These are phyloP conservation scores for Geosmithia flava DNA, from an alignment of 2,329 filamentous ascomycete genomes.

Conservation along the genomic window DNA sequence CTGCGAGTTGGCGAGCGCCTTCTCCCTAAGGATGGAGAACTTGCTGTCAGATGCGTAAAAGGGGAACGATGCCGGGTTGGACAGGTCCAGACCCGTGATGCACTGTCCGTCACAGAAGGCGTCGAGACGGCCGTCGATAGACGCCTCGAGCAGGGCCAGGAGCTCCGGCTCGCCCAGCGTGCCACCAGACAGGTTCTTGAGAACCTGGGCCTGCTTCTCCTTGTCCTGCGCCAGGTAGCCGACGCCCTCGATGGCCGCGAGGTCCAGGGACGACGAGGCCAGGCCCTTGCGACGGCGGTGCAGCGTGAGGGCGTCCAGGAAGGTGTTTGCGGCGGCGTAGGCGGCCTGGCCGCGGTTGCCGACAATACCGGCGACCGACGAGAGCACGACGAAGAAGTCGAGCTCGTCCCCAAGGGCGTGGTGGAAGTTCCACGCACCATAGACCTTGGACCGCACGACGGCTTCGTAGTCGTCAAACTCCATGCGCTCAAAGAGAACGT, in stretches of 20 bases:
- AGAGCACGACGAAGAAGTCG: slow-evolving; percentile 30
- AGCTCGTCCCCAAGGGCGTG: slow-evolving; percentile 11
- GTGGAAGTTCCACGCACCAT: slow-evolving; percentile 27
- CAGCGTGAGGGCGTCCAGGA: slow-evolving; percentile 19
- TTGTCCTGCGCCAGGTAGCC: slow-evolving; percentile 37
- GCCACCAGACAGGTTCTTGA: slow-evolving; percentile 32
- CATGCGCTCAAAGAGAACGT: slow-evolving; percentile 20
- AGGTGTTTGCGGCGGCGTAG: slow-evolving; percentile 26
- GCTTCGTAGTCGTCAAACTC: slow-evolving; percentile 18
- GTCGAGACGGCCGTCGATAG: slow-evolving; percentile 31
- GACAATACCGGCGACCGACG: slow-evolving; percentile 18
- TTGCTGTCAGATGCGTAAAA: slow-evolving; percentile 44
- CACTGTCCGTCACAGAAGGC: slow-evolving; percentile 32
- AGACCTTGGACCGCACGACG: slow-evolving; percentile 20
- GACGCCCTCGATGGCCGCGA: slow-evolving; percentile 36
- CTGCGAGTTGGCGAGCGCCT: slow-evolving; percentile 13
- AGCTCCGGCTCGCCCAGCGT: slow-evolving; percentile 42
- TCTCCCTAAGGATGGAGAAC: slow-evolving; percentile 29
- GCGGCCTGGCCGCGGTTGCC: slow-evolving; percentile 19
- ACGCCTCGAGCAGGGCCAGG: slow-evolving; percentile 36
- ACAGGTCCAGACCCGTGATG: slow-evolving; percentile 40
- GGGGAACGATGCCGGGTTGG: slow-evolving; percentile 26
- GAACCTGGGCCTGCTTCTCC: slow-evolving; percentile 25
- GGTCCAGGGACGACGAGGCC: slow-evolving; percentile 33
- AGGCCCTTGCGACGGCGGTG: slow-evolving; percentile 25